These are phyloP conservation scores for Ensete ventricosum DNA, from an alignment of 176 grass and related monocot genomes.

Conservation along the genomic window DNA sequence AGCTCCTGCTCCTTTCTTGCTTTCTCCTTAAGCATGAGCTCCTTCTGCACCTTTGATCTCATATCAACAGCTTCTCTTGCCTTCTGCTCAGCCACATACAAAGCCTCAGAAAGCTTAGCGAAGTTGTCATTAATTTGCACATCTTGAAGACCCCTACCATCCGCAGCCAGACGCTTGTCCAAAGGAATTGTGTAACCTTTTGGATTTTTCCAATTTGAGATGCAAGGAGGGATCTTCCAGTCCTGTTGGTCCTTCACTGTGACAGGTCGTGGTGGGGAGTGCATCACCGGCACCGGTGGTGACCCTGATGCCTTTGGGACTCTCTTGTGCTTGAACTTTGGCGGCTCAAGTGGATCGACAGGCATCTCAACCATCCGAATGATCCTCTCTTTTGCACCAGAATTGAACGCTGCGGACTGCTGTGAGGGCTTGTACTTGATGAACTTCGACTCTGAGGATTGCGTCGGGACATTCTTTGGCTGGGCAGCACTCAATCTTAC, in stretches of 20 bases:
- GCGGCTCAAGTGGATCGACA: conserved; percentile 76
- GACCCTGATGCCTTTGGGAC: conserved; percentile 72
- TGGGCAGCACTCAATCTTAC: conserved; percentile 76
- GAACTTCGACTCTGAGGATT: conserved; percentile 78
- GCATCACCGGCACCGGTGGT: conserved; percentile 80
- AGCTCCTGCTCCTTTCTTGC: conserved; percentile 96
- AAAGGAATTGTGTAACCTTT: conserved; percentile 97
- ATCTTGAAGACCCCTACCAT: conserved; percentile 84
- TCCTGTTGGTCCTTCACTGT: conserved; percentile 98
- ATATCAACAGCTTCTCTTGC: conserved; percentile 87
- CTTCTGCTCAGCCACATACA: conserved; percentile 98
- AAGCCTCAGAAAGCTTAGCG: conserved; percentile 76
- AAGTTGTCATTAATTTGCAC: conserved; percentile 99
- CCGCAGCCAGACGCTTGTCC: conserved; percentile 86
- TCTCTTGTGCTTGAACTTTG: conserved; percentile 97
- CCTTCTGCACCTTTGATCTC: conserved; percentile 92
- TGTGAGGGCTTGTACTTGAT: conserved; percentile 98
- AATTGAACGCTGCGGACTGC: conserved; percentile 91
- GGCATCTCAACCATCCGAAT: conserved; percentile 77
- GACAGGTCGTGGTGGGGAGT: conserved; percentile 85
- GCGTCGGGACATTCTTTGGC: conserved; percentile 81
- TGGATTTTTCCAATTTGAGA: conserved; percentile 99
- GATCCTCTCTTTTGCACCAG: conserved; percentile 89
- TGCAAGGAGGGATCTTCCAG: conserved; percentile 98
- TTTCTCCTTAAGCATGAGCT: conserved; percentile 83